Conservation (phyloP, 23 red algal species). For the Agarophyton chilense region DNA sequence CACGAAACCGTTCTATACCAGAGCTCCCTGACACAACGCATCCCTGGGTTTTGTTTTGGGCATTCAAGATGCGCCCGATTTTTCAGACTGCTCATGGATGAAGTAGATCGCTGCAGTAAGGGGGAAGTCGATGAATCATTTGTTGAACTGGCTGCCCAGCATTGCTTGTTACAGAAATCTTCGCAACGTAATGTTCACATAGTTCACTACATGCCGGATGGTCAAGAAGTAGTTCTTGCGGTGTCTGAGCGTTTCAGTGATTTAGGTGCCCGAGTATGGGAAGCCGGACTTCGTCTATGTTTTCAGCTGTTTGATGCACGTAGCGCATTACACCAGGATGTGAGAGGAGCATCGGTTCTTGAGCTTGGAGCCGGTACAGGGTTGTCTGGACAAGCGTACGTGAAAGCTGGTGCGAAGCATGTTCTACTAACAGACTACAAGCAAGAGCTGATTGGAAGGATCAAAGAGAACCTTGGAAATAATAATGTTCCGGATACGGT, state of each 20-base stretch:
- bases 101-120: conserved; percentile 32
- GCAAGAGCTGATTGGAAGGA: conserved; percentile 6
- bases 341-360: conserved; percentile 20
- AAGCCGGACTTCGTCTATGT: conserved; percentile 5
- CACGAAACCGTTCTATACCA: conserved; percentile 39
- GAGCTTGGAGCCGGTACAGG: conserved; percentile 56
- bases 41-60: conserved; percentile 24
- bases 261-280: conserved; percentile 41
- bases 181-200: background rate
- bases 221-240: background rate
- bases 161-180: background rate
- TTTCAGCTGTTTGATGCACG: background rate
- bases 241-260: conserved; percentile 25
- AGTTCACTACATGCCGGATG: conserved; percentile 18
- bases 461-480: conserved; percentile 16
- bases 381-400: conserved; percentile 7
- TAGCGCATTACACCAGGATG: background rate
- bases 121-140: conserved; percentile 30
- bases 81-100: conserved; percentile 40
- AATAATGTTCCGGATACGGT: background rate
- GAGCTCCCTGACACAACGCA: background rate
- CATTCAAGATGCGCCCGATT: conserved; percentile 34
- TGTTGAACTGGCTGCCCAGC: conserved; percentile 11
- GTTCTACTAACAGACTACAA: conserved; percentile 44
- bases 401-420: conserved; percentile 12